Conservation (phyloP, 208 protist species). For the Crithidia bombi region DNA sequence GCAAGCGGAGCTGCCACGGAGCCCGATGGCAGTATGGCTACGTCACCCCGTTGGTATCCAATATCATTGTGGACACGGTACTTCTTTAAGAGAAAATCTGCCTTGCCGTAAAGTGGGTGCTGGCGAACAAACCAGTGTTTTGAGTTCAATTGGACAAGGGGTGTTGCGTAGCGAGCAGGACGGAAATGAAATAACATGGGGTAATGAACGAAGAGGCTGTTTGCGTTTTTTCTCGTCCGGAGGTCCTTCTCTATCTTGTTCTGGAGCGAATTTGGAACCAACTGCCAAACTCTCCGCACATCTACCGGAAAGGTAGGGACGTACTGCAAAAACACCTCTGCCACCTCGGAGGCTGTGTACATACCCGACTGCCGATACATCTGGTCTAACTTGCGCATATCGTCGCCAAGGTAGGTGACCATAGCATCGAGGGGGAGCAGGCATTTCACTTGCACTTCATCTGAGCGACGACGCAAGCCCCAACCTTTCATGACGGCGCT, state of each 20-base stretch:
- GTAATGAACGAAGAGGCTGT: conserved; percentile 57
- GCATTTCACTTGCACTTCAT: background rate
- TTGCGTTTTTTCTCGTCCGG: conserved; percentile 16
- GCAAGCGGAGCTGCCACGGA: background rate
- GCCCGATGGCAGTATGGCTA: background rate
- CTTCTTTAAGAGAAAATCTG: conserved; percentile 38
- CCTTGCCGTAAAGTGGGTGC: conserved; percentile 70
- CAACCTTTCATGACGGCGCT: conserved; percentile 9
- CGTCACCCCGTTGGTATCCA: background rate
- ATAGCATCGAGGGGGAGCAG: conserved; percentile 51
- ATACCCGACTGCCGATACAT: conserved; percentile 69
- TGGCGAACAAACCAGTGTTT: conserved; percentile 76
- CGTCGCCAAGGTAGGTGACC: conserved; percentile 54
- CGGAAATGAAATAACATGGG: conserved; percentile 81
- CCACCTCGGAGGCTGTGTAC: conserved; percentile 76
- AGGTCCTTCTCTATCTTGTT: conserved; percentile 41
- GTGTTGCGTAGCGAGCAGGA: conserved; percentile 37
- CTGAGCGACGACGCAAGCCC: background rate
- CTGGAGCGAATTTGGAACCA: conserved; percentile 48
- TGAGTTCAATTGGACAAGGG: conserved; percentile 74
- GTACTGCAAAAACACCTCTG: conserved; percentile 69
- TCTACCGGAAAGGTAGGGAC: conserved; percentile 85
- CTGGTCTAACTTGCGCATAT: conserved; percentile 64
- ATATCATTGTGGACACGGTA: background rate
- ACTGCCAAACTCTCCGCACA: conserved; percentile 46